phyloP scores from a whole-genome alignment of 1,284 basidiomycete species.

The Puccinia hordei region DNA sequence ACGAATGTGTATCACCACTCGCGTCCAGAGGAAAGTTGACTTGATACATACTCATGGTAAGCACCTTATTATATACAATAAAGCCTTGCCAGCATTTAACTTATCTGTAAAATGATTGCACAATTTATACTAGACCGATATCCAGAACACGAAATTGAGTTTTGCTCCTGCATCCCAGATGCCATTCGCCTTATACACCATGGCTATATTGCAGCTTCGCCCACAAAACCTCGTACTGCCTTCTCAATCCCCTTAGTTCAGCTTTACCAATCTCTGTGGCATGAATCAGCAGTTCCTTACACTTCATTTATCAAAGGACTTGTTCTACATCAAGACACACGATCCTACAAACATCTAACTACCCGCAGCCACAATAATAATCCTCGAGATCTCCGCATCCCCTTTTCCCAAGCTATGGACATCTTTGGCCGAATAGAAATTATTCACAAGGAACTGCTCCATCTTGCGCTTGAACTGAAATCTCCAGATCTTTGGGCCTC shows the following conservation, averaged over 20 bases:
- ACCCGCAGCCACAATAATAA: not conserved
- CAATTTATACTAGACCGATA: no score
- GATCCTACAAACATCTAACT: not conserved
- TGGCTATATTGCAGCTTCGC: conserved; percentile 5
- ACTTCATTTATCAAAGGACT: not conserved
- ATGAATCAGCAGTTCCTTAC: not conserved
- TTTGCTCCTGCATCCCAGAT: conserved; percentile 10
- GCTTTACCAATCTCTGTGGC: conserved; percentile 29
- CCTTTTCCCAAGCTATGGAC: not conserved
- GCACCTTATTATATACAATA: not conserved
- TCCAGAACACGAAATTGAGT: not conserved
- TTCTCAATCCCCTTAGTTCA: conserved; percentile 11
- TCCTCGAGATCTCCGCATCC: not conserved
- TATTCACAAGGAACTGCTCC: not conserved
- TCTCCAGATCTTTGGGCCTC: not conserved
- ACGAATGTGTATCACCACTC: not conserved
- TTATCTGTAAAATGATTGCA: no score
- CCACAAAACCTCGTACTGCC: conserved; percentile 7
- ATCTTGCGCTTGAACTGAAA: not conserved
- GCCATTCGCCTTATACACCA: conserved; percentile 1
- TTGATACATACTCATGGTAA: conserved; percentile 1
- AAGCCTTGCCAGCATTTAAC: no score
- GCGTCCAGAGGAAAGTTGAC: not conserved
- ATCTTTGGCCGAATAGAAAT: conserved; percentile 1
- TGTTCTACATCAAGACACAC: not conserved